Conservation (phyloP, 1,284 basidiomycete species). For the Thecaphora frezii region DNA sequence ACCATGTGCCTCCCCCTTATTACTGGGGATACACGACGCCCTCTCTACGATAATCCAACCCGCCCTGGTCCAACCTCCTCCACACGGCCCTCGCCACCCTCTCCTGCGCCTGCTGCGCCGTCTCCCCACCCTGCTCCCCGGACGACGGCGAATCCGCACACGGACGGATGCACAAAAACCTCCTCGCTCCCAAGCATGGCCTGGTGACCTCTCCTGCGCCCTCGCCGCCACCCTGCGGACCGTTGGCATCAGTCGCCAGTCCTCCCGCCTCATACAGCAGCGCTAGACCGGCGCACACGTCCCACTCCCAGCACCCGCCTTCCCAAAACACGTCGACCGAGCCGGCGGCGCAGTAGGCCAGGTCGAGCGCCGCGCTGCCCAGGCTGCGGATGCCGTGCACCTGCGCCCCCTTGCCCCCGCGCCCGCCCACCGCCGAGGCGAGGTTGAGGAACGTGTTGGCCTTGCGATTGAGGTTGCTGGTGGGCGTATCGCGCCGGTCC, state of each 20-base stretch:
- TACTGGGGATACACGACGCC: conserved; percentile 8
- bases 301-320: conserved; percentile 56
- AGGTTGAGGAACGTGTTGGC: conserved; percentile 47
- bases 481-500: conserved; percentile 32
- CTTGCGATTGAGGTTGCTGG: conserved; percentile 43
- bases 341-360: conserved; percentile 50
- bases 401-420: conserved; percentile 19
- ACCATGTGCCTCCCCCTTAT: too few relatives aligned
- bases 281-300: conserved; percentile 50
- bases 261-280: conserved; percentile 51
- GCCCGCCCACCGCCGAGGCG: conserved; percentile 28
- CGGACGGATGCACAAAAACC: conserved; percentile 50
- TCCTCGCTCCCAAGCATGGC: conserved; percentile 44
- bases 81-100: conserved; percentile 44
- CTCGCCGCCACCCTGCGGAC: conserved; percentile 19
- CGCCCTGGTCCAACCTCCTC: conserved; percentile 20
- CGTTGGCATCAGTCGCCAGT: conserved; percentile 43
- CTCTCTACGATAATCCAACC: conserved; percentile 37
- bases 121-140: conserved; percentile 25
- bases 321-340: conserved; percentile 51
- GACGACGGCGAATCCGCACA: too few relatives aligned
- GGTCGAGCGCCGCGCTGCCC: conserved; percentile 49
- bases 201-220: conserved; percentile 13
- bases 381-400: conserved; percentile 52
- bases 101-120: conserved; percentile 36